These are phyloP conservation scores for Handroanthus guayacan DNA, from an alignment of 257 asterid species.

Conservation along the genomic window DNA sequence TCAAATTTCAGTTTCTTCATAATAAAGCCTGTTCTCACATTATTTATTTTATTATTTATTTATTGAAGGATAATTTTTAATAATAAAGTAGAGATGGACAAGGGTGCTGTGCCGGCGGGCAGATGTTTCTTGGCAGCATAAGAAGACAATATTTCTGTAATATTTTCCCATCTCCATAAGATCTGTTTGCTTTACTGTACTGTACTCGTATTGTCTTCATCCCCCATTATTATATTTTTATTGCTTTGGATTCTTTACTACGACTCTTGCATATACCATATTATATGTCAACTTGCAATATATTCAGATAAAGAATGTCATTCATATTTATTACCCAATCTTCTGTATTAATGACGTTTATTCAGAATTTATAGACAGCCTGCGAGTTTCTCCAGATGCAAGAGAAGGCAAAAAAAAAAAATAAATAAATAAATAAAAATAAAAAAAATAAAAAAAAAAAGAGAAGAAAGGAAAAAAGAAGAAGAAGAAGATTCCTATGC, in stretches of 20 bases:
- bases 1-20: conserved; percentile 1
- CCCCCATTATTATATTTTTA: not conserved
- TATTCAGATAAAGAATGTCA: not conserved
- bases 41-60: not conserved
- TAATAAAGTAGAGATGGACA: not conserved
- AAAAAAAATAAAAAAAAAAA: not conserved
- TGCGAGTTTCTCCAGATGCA: not conserved
- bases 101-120: not conserved
- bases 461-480: not conserved
- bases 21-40: not conserved
- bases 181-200: conserved; percentile 41
- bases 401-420: not conserved
- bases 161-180: conserved; percentile 42
- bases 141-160: conserved; percentile 40
- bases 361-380: not conserved
- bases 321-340: not conserved
- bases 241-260: not conserved
- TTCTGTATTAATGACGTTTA: no score
- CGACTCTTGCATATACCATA: conserved; percentile 31
- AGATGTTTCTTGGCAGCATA: conserved; percentile 3
- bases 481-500: no score
- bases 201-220: not conserved
- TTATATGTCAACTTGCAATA: not conserved
- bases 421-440: no score
- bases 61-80: not conserved